A percentile compares a stretch with the other conserved stretches of the same genome.
Conservation (phyloP, 352 stramenopile species). For the Phytophthora litchii region DNA sequence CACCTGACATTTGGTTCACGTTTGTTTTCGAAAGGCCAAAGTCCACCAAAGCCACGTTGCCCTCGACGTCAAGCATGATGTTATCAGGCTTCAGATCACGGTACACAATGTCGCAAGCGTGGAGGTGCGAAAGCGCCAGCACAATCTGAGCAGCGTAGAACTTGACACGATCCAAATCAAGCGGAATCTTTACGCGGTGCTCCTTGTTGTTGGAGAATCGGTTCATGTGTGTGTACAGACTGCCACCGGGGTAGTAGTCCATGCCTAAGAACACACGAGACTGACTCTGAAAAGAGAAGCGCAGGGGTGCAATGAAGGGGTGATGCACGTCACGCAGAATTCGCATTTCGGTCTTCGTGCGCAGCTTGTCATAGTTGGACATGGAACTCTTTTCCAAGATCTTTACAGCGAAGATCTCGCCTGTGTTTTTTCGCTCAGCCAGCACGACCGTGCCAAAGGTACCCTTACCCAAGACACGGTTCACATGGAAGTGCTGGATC, state of each 20-base stretch:
- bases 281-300: constrained; percentile 87
- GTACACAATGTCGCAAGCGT: constrained; percentile 95
- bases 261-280: constrained; percentile 84
- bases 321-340: constrained; percentile 92
- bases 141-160: constrained; percentile 95
- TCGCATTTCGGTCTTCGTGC: constrained; percentile 92
- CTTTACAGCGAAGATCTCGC: constrained; percentile 92
- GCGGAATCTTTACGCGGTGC: constrained; percentile 85
- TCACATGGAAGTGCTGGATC: constrained; percentile 95
- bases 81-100: constrained; percentile 97
- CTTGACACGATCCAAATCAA: constrained; percentile 78
- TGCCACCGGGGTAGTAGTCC: constrained; percentile 87
- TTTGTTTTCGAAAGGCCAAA: constrained; percentile 95
- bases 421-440: constrained; percentile 82
- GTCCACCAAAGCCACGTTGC: constrained; percentile 94
- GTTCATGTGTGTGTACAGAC: constrained; percentile 92
- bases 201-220: constrained; percentile 92
- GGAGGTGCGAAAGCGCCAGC: constrained; percentile 90
- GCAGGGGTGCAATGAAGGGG: constrained; percentile 92
- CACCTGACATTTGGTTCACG: constrained; percentile 82
- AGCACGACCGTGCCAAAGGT: constrained; percentile 94
- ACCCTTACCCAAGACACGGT: constrained; percentile 94
- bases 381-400: constrained; percentile 93
- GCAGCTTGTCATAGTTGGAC: constrained; percentile 92
- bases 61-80: constrained; percentile 94